Evolutionary conservation across 2,329 filamentous ascomycete species (phyloP).

Genomic region (Elsinoe arachidis): DNA sequence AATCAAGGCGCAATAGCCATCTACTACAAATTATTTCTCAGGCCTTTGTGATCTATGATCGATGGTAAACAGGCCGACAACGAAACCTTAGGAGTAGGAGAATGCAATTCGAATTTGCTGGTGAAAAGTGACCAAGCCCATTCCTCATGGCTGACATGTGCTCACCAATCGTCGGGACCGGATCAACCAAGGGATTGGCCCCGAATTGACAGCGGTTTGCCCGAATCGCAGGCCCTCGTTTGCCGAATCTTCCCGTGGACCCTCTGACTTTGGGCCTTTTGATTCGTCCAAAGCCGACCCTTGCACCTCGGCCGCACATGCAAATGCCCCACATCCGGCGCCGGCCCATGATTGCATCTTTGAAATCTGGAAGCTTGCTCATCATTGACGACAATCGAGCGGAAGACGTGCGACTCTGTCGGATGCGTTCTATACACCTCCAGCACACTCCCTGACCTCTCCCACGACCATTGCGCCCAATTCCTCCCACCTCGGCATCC

Average conservation of each 20-base stretch:
- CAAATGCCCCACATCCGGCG: background rate
- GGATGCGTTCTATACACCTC: background rate
- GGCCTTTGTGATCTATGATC: too few relatives aligned
- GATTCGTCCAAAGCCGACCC: background rate
- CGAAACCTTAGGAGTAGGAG: too few relatives aligned
- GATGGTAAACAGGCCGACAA: too few relatives aligned
- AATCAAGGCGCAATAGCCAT: background rate
- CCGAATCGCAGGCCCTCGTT: background rate
- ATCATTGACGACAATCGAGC: constrained; percentile 11
- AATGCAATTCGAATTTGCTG: too few relatives aligned
- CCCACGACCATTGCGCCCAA: background rate
- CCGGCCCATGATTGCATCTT: background rate
- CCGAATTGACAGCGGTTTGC: background rate
- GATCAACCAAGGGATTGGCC: background rate
- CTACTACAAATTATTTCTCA: background rate
- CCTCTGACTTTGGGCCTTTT: background rate
- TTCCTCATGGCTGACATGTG: background rate
- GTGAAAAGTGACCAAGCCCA: too few relatives aligned
- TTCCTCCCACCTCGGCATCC: background rate
- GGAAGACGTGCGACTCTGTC: background rate
- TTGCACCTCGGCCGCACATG: background rate
- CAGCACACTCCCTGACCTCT: background rate
- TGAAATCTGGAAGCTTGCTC: constrained; percentile 9
- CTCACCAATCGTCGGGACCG: background rate
- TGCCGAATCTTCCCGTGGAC: background rate